Base-by-base conservation (phyloP, 2,329 filamentous ascomycete genomes). In the Lachnum nothofagi region DNA sequence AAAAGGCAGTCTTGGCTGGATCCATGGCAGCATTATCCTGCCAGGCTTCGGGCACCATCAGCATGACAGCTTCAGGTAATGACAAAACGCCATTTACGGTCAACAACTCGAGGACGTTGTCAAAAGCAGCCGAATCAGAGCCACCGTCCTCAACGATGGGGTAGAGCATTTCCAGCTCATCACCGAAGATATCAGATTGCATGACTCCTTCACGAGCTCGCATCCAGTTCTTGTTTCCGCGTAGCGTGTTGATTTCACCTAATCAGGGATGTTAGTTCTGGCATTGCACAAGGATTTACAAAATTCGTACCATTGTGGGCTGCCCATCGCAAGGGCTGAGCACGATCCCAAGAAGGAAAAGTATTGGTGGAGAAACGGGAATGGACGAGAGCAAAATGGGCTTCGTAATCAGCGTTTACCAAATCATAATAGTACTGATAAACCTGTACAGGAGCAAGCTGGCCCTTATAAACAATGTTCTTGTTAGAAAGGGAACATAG, bases 181-280 rank as follows among this genome's bases (percentile, higher is more conserved):
- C 89, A 55, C 88, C 89, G 67, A 97, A 97, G 46, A 95, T 77
- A 58, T 91, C 84, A 1, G 91, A 97, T 67, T 89, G 87, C 79
- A 97, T 87, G 57, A 95, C 84, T 70, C 91, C 91, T 73, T 97
- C 91, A 65, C 91, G 85, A 54, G 91, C 91, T 61, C 91, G 86
- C 91, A 97, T 97, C 91, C 91, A 97, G 73, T 97, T 97, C 79
- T 97, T 97, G 76, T 97, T 97, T 53, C 91, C 91, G 67, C 91
- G 86, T 54, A 97, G 75, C 1, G 91, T 97, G 71, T 97, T 97
- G 67, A 97, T 97, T 73, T 97, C 91, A 77, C 76, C 76, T 78
- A 54, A 24, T 42, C 42, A 42, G 51, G 50, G 40, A 33, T n/a
- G 56, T 66, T 60, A 65, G 62, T 58, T 48, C 46, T 44, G 17